phyloP scores from a whole-genome alignment of 1,284 basidiomycete species.

The Cryptococcus neoformans region DNA sequence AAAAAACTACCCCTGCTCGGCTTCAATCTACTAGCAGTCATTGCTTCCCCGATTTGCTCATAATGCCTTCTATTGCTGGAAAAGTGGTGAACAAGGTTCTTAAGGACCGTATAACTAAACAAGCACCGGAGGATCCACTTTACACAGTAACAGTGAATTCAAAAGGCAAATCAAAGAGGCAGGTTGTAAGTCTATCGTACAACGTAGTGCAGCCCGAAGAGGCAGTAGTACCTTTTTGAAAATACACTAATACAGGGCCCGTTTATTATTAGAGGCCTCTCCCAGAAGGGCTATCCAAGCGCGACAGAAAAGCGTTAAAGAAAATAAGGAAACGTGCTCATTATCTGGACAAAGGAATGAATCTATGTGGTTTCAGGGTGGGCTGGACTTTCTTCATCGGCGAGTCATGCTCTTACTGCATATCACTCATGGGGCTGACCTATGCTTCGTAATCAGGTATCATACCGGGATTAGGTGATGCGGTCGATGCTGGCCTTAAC shows the following conservation, averaged over 20 bases:
- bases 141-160: constrained; percentile 71
- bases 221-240: background rate
- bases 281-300: constrained; percentile 71
- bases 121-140: constrained; percentile 69
- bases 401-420: constrained; percentile 29
- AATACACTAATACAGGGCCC: background rate
- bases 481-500: constrained; percentile 53
- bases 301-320: constrained; percentile 72
- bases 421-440: background rate
- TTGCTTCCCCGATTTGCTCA: no score
- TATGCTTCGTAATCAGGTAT: no score
- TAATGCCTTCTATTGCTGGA: constrained; percentile 25
- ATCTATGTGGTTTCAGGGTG: constrained; percentile 75
- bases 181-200: constrained; percentile 57
- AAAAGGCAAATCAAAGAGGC: constrained; percentile 62
- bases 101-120: constrained; percentile 58
- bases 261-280: constrained; percentile 58
- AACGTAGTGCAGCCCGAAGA: background rate
- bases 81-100: constrained; percentile 55
- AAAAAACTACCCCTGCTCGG: background rate
- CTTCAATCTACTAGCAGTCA: background rate
- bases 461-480: constrained; percentile 46
- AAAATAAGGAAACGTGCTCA: constrained; percentile 76
- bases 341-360: constrained; percentile 87
- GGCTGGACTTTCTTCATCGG: constrained; percentile 79